Evolutionary conservation across 2,329 filamentous ascomycete species (phyloP).

Genomic region (Colletotrichum sp.): DNA sequence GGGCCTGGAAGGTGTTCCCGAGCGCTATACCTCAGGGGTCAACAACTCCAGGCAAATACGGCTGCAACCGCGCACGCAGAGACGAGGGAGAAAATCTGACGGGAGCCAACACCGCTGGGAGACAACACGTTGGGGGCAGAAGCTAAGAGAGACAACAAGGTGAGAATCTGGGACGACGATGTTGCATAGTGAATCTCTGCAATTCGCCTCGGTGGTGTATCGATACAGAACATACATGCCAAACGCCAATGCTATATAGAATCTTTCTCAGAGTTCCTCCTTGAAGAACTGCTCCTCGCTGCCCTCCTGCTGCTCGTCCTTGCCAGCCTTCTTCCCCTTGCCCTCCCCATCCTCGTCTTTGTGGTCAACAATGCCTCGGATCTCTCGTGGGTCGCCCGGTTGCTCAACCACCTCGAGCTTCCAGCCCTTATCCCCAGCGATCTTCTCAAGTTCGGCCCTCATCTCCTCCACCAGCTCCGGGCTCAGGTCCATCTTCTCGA

Average conservation of each 20-base stretch:
- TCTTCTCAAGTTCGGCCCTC: slow-evolving; percentile 68
- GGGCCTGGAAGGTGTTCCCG: background rate
- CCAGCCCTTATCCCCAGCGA: slow-evolving; percentile 78
- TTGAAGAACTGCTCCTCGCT: slow-evolving; percentile 56
- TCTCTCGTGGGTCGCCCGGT: slow-evolving; percentile 64
- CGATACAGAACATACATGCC: background rate
- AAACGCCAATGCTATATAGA: slow-evolving; percentile 18
- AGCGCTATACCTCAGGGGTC: background rate
- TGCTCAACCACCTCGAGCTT: slow-evolving; percentile 80
- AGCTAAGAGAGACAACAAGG: background rate
- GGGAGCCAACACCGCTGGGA: background rate
- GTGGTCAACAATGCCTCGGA: slow-evolving; percentile 73
- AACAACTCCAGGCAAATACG: background rate
- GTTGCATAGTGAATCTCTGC: background rate
- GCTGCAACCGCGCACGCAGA: background rate
- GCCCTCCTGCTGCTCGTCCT: background rate
- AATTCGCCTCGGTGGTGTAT: background rate
- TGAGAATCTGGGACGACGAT: background rate
- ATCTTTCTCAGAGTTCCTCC: slow-evolving; percentile 49
- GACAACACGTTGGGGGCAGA: background rate
- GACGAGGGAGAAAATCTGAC: background rate
- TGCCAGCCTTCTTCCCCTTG: slow-evolving; percentile 14
- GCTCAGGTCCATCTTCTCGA: slow-evolving; percentile 71
- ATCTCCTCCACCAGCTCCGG: slow-evolving; percentile 72
- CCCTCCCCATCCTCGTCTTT: slow-evolving; percentile 36